Evolutionary conservation across 2,329 filamentous ascomycete species (phyloP).

Genomic region (Xylaria sp.): DNA sequence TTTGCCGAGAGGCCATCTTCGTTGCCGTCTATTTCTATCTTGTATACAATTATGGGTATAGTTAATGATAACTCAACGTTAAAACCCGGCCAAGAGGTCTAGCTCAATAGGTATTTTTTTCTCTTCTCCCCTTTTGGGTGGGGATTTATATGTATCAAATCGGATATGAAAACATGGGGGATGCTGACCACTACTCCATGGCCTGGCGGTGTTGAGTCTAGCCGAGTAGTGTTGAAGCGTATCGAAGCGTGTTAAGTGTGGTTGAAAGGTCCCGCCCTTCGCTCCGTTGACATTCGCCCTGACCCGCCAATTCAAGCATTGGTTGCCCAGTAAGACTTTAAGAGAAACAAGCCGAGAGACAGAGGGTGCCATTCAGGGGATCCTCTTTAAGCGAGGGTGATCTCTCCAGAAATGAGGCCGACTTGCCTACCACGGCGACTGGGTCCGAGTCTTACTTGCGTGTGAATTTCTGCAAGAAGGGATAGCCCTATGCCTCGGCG

Average conservation of each 20-base stretch:
- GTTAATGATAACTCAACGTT: conserved; percentile 9
- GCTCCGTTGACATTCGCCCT: conserved; percentile 17
- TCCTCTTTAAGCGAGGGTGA: conserved; percentile 26
- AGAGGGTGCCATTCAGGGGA: conserved; percentile 25
- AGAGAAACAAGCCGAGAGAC: conserved; percentile 13
- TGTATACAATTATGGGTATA: conserved; percentile 13
- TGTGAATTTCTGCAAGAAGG: conserved; percentile 32
- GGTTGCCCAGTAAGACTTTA: conserved; percentile 10
- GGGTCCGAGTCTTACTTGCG: conserved; percentile 39
- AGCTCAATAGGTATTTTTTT: background rate
- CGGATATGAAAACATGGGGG: conserved; percentile 9
- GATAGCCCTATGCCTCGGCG: conserved; percentile 22
- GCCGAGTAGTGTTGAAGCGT: conserved; percentile 9
- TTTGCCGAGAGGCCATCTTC: conserved; percentile 30
- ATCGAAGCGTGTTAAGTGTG: conserved; percentile 16
- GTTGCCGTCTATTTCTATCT: conserved; percentile 20
- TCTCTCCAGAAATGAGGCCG: conserved; percentile 25
- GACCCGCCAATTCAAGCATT: conserved; percentile 30
- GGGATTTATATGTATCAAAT: conserved; percentile 5
- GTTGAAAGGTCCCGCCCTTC: conserved; percentile 23
- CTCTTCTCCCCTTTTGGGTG: background rate
- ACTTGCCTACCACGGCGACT: conserved; percentile 22
- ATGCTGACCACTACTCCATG: conserved; percentile 26
- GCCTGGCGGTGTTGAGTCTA: background rate
- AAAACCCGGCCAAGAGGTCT: conserved; percentile 3